phyloP scores from a whole-genome alignment of 306 rosid species.

The Clitoria ternatea region DNA sequence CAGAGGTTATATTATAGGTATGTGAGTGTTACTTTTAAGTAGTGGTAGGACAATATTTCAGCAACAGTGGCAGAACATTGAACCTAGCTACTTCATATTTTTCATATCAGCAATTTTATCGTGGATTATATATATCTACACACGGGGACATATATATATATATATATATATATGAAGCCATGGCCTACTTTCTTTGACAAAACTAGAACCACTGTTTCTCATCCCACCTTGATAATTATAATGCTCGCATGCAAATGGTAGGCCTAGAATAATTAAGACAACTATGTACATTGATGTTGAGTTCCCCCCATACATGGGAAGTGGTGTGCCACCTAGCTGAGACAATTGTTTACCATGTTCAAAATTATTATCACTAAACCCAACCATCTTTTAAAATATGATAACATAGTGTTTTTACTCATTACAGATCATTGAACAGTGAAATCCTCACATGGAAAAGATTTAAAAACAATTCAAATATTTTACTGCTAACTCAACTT shows the following conservation, averaged over 20 bases:
- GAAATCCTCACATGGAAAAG: too few species aligned
- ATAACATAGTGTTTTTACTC: too few species aligned
- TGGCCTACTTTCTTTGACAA: constrained; percentile 35
- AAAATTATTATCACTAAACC: too few species aligned
- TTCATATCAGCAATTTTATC: background rate
- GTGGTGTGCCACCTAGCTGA: background rate
- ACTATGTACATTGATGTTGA: constrained; percentile 11
- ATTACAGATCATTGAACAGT: too few species aligned
- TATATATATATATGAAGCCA: background rate
- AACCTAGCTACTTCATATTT: background rate
- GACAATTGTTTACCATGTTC: constrained; percentile 4
- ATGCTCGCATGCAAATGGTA: constrained; percentile 9
- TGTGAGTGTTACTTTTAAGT: background rate
- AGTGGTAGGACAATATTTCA: constrained; percentile 12
- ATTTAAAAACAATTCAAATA: too few species aligned
- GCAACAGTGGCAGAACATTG: background rate
- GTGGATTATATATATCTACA: background rate
- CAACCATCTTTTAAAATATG: too few species aligned
- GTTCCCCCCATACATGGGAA: background rate
- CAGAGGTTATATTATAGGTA: background rate
- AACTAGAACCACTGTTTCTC: background rate
- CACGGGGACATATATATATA: background rate
- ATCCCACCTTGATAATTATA: constrained; percentile 11
- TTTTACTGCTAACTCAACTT: too few species aligned
- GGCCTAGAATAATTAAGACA: constrained; percentile 17